A percentile compares a stretch with the other conserved stretches of the same genome.
These are phyloP conservation scores for Lepidium aucheri DNA, from an alignment of 345 rosid genomes.

Conservation along the genomic window DNA sequence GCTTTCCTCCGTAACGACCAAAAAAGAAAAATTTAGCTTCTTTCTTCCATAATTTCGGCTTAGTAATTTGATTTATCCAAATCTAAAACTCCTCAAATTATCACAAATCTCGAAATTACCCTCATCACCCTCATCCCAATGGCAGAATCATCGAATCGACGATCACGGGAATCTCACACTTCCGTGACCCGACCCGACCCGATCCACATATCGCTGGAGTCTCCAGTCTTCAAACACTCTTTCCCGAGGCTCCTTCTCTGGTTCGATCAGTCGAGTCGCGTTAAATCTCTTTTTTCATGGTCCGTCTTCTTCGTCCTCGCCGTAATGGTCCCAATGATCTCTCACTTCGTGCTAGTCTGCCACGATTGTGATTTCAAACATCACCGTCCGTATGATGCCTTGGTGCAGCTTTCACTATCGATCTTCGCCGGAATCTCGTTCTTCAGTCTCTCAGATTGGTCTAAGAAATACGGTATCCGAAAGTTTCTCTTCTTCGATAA, in stretches of 20 bases:
- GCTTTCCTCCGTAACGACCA: neutral
- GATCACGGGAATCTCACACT: neutral
- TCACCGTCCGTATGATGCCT: conserved; percentile 59
- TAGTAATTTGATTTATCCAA: neutral
- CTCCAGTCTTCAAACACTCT: neutral
- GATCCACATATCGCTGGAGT: conserved; percentile 14
- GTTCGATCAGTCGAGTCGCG: conserved; percentile 55
- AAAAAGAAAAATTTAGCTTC: neutral
- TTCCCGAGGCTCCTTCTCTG: conserved; percentile 20
- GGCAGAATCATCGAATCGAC: conserved; percentile 19
- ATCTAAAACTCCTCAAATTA: no score
- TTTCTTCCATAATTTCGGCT: neutral
- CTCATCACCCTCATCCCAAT: neutral
- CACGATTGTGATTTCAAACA: conserved; percentile 47
- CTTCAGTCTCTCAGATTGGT: conserved; percentile 51
- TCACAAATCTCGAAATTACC: neutral
- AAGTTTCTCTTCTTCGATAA: conserved; percentile 69
- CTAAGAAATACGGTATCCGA: conserved; percentile 50
- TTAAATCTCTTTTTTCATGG: conserved; percentile 53
- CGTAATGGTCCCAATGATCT: conserved; percentile 52
- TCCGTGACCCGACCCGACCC: neutral
- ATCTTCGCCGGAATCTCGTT: conserved; percentile 64
- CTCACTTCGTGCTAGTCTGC: conserved; percentile 61
- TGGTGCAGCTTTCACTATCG: conserved; percentile 66
- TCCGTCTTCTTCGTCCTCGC: conserved; percentile 58